Evolutionary conservation across 2,329 filamentous ascomycete species (phyloP), one percentile per base, ranked within the genome.

Genomic region (Acrodontium crateriforme): DNA sequence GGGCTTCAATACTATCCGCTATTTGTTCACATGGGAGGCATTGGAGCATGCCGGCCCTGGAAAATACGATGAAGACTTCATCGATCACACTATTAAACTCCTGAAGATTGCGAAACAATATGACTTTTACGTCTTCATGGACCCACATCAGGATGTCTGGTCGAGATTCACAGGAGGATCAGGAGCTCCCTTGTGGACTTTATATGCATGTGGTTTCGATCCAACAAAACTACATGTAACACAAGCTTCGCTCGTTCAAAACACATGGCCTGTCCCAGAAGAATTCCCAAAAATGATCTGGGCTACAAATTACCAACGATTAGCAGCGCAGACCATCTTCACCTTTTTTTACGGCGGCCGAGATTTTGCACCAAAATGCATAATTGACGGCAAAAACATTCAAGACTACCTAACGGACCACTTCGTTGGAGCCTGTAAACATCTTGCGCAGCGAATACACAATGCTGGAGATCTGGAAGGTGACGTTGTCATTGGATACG

Each of bases 21-120:
- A 98, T 55, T 65, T 98, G 42, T 98, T 95, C 52, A 95, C 89
- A 0, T 98, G 89, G 89, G 89, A 98, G 56, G 87, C 89, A n/a
- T 79, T 98, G 51, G 89, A 98, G 57, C 79, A 89, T 33, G 75
- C 74, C 1, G 87, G 87, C 0, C 89, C 91, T 0, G 83, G 85
- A 1, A 75, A 71, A 47, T 98, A 95, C 53, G 91, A 98, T 46
- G 83, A 98, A 49, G 76, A 80, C 36, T 98, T 81, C 69, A 85
- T 95, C 40, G 67, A 80, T 40, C 83, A 92, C 52, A 98, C 89
- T 1, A 83, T 98, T 40, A 69, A 81, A 20, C 64, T 93, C 8
- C 57, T 98, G 42, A 70, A 84, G 31, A 64, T 84, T 39, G 85
- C 85, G 19, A 93, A 85, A 51, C 67, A 74, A 19, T 95, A 92